Percentiles rank a stretch among this genome's conserved stretches.
Evolutionary conservation across 2,329 filamentous ascomycete genomes (phyloP).

Genomic region (Hypoxylon sp.): DNA sequence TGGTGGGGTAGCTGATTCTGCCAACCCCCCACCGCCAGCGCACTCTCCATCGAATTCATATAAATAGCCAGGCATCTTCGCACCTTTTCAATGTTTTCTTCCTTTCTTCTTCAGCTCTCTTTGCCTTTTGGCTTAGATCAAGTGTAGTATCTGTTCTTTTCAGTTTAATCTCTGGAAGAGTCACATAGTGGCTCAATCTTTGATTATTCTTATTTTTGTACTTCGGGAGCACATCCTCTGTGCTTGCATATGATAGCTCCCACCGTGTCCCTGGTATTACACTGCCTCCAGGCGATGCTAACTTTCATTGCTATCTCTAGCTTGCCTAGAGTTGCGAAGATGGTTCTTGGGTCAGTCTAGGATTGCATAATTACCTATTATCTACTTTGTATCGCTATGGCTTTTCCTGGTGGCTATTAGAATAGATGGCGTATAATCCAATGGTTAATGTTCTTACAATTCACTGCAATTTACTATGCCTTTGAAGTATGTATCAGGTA

Average conservation of each 20-base stretch:
- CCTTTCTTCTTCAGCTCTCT: constrained; percentile 54
- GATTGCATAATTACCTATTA: background rate
- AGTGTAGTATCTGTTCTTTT: constrained; percentile 87
- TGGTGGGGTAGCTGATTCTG: constrained; percentile 38
- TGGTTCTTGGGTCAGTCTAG: constrained; percentile 53
- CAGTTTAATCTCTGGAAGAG: constrained; percentile 95
- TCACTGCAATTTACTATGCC: too few species aligned
- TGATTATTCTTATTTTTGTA: constrained; percentile 88
- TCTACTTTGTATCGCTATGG: background rate
- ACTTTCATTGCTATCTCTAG: constrained; percentile 74
- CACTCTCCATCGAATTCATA: too few species aligned
- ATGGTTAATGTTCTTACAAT: too few species aligned
- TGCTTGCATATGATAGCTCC: constrained; percentile 76
- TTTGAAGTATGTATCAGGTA: too few species aligned
- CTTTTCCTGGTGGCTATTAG: too few species aligned
- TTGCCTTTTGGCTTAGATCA: constrained; percentile 56
- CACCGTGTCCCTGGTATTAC: constrained; percentile 83
- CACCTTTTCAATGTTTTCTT: constrained; percentile 31
- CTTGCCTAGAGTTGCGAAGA: constrained; percentile 69
- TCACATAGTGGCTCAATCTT: constrained; percentile 75
- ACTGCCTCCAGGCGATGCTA: constrained; percentile 71
- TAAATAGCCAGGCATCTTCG: too few species aligned
- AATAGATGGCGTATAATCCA: too few species aligned
- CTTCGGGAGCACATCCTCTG: constrained; percentile 69
- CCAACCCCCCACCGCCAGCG: constrained; percentile 43